A percentile compares a stretch with the other conserved stretches of the same genome.
Conservation (phyloP, 176 grass and related monocot species). For the Phoenix roebelenii region DNA sequence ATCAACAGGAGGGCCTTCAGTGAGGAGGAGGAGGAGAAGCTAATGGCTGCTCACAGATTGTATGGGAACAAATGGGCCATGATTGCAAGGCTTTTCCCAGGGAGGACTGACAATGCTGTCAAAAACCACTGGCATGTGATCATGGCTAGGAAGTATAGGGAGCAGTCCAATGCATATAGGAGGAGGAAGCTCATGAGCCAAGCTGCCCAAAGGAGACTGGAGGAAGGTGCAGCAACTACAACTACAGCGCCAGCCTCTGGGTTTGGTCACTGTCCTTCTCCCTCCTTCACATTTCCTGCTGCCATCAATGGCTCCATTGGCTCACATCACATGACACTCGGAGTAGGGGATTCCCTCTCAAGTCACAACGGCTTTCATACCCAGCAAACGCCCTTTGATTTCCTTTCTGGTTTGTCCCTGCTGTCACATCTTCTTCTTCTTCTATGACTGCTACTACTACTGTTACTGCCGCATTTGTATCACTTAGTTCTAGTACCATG, state of each 20-base stretch:
- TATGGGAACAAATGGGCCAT: slow-evolving; percentile 98
- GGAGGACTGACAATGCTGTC: slow-evolving; percentile 80
- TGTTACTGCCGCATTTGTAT: too few relatives aligned
- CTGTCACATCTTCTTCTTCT: too few relatives aligned
- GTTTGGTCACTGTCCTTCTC: slow-evolving; percentile 1
- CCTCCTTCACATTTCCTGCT: slow-evolving; percentile 3
- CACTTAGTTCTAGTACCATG: too few relatives aligned
- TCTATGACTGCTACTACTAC: too few relatives aligned
- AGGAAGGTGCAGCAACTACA: slow-evolving; percentile 10
- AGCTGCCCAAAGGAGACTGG: slow-evolving; percentile 48
- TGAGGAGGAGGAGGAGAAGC: slow-evolving; percentile 81
- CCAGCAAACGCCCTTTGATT: neutral
- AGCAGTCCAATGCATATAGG: slow-evolving; percentile 65
- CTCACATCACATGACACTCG: neutral
- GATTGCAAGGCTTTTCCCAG: slow-evolving; percentile 83
- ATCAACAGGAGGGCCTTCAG: slow-evolving; percentile 71
- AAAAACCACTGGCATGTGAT: slow-evolving; percentile 99
- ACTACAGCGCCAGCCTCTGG: slow-evolving; percentile 5
- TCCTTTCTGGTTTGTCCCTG: too few relatives aligned
- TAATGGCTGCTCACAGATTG: slow-evolving; percentile 70
- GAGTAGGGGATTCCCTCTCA: neutral
- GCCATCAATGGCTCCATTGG: neutral
- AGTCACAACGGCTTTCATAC: neutral
- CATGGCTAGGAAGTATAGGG: slow-evolving; percentile 91
- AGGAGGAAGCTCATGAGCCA: slow-evolving; percentile 65